Evolutionary conservation across 495 filamentous ascomycete species (phyloP).

Genomic region (Lindgomyces ingoldianus): DNA sequence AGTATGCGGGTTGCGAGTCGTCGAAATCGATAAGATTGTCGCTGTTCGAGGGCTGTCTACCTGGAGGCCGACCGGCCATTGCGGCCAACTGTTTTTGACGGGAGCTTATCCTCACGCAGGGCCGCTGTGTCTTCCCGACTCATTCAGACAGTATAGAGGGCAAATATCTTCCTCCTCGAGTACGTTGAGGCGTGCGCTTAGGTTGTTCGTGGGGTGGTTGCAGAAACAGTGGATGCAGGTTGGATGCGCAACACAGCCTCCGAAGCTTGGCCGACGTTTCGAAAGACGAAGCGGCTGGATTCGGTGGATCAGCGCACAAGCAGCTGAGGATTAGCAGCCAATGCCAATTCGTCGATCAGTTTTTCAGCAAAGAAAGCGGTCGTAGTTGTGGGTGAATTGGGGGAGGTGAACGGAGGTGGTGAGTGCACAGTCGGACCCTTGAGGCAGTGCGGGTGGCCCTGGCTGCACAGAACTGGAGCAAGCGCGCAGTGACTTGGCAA

Average conservation of each 20-base stretch:
- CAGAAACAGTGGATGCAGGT: slow-evolving; percentile 1
- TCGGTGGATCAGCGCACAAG: background rate
- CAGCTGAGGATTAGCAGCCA: background rate
- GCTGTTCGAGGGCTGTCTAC: slow-evolving; percentile 51
- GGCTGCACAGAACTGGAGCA: slow-evolving; percentile 10
- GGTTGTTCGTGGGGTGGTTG: slow-evolving; percentile 6
- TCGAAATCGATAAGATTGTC: slow-evolving; percentile 78
- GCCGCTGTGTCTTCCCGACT: slow-evolving; percentile 12
- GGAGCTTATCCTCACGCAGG: slow-evolving; percentile 20
- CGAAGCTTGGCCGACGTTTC: slow-evolving; percentile 33
- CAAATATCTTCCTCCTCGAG: background rate
- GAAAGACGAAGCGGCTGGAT: background rate
- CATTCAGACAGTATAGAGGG: slow-evolving; percentile 23
- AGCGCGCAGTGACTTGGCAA: slow-evolving; percentile 6
- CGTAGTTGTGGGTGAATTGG: background rate
- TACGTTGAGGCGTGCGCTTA: background rate
- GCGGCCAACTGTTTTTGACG: slow-evolving; percentile 18
- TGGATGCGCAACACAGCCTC: slow-evolving; percentile 26
- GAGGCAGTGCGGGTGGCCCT: slow-evolving; percentile 24
- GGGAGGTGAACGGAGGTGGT: background rate
- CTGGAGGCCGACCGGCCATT: slow-evolving; percentile 72
- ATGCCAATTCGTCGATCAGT: background rate
- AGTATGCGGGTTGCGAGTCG: slow-evolving; percentile 68
- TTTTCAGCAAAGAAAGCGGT: background rate
- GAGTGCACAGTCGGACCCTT: slow-evolving; percentile 12